Percentiles rank a stretch among this genome's conserved stretches.
Evolutionary conservation across 2,329 filamentous ascomycete genomes (phyloP).

Genomic region (Penicillium digitatum): DNA sequence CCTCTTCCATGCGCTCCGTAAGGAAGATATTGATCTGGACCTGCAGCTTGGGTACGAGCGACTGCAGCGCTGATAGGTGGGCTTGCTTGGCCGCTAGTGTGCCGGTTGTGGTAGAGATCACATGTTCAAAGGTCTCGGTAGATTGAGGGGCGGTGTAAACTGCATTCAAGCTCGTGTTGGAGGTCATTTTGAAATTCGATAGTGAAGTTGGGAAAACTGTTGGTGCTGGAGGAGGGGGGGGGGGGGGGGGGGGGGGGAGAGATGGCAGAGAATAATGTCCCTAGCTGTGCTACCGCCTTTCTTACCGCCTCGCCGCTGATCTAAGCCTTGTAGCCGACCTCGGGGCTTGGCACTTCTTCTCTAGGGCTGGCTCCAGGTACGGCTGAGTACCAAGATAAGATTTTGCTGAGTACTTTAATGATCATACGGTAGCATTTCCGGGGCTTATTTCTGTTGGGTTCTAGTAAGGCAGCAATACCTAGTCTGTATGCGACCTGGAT

Average conservation of each 20-base stretch:
- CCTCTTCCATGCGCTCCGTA: conserved; percentile 60
- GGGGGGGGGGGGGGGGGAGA: too few relatives aligned
- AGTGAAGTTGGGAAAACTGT: background rate
- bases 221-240: background rate
- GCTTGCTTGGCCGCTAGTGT: conserved; percentile 46
- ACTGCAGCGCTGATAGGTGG: conserved; percentile 52
- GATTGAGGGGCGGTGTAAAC: conserved; percentile 30
- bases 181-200: conserved; percentile 4
- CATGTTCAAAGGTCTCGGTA: conserved; percentile 33
- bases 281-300: conserved; percentile 1
- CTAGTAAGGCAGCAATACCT: background rate
- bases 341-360: background rate
- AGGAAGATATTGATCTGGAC: conserved; percentile 56
- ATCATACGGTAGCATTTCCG: background rate
- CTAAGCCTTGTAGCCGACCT: background rate
- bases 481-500: background rate
- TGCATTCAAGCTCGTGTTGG: conserved; percentile 21
- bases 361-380: background rate
- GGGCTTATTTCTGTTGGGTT: background rate
- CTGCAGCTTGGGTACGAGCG: conserved; percentile 51
- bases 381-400: background rate
- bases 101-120: conserved; percentile 23
- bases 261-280: background rate
- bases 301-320: conserved; percentile 3
- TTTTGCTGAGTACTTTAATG: background rate